phyloP scores from a whole-genome alignment of 2,329 filamentous ascomycete species.

The Arthrobotrys pseudoclavata region DNA sequence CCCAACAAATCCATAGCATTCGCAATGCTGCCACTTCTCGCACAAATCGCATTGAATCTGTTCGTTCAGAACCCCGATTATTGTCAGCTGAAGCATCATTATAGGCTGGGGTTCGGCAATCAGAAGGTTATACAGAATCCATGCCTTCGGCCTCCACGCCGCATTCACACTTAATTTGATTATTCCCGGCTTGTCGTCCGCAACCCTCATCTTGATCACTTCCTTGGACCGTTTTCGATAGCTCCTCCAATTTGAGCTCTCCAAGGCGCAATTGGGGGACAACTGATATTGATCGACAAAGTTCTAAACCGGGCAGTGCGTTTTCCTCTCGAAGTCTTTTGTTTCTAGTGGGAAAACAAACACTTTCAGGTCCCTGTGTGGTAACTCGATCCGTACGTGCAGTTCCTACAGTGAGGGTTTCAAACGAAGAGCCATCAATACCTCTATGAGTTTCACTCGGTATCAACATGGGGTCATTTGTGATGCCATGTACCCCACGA shows the following conservation, averaged over 20 bases:
- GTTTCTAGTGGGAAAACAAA: too few species aligned
- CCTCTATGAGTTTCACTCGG: neutral
- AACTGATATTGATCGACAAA: neutral
- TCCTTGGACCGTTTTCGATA: neutral
- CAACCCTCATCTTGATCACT: neutral
- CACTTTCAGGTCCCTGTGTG: neutral
- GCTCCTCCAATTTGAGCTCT: neutral
- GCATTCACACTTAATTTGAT: constrained; percentile 35
- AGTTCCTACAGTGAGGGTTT: neutral
- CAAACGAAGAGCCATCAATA: neutral
- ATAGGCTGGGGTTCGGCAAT: neutral
- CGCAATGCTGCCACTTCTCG: constrained; percentile 62
- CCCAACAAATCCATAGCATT: constrained; percentile 63
- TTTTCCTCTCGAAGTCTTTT: neutral
- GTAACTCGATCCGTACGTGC: neutral
- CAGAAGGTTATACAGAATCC: constrained; percentile 20
- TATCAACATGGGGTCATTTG: neutral
- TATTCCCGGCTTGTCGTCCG: neutral
- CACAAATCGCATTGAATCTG: constrained; percentile 63
- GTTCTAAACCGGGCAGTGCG: neutral
- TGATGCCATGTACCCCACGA: neutral
- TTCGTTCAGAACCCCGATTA: neutral
- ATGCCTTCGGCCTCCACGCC: constrained; percentile 8
- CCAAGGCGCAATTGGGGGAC: neutral
- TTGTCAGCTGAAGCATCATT: constrained; percentile 1